These are phyloP conservation scores for Sugiyamaella qingdaonensis DNA, from an alignment of 805 yeast genomes.

Conservation along the genomic window DNA sequence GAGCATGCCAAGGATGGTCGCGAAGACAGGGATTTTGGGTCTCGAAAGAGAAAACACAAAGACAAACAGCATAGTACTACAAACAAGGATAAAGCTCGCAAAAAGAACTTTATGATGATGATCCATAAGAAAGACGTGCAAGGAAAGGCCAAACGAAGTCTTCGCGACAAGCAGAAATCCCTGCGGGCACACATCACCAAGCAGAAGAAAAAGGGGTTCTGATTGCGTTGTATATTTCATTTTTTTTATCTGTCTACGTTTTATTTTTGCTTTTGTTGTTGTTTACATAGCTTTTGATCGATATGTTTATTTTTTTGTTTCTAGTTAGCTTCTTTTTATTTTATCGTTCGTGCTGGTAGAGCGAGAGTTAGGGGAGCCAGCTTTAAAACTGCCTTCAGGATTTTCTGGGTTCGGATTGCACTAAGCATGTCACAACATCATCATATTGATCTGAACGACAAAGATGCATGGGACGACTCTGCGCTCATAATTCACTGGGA, in stretches of 20 bases:
- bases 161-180: conserved; percentile 85
- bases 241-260: neutral
- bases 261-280: neutral
- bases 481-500: conserved; percentile 24
- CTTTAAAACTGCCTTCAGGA: neutral
- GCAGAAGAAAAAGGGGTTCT: conserved; percentile 84
- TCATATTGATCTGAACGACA: conserved; percentile 15
- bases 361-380: no score
- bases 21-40: conserved; percentile 89
- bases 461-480: conserved; percentile 28
- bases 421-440: neutral
- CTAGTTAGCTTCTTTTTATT: no score
- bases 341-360: no score
- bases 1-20: conserved; percentile 86
- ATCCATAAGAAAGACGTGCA: conserved; percentile 91
- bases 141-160: conserved; percentile 86
- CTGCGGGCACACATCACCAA: conserved; percentile 80
- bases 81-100: conserved; percentile 90
- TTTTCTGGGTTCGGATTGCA: neutral
- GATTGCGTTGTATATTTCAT: conserved; percentile 12
- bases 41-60: conserved; percentile 68
- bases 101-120: conserved; percentile 99
- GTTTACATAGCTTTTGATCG: neutral
- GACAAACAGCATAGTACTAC: conserved; percentile 83
- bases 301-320: neutral